These are phyloP conservation scores for Neonectria ditissima DNA, from an alignment of 2,329 filamentous ascomycete species.

Conservation along the genomic window DNA sequence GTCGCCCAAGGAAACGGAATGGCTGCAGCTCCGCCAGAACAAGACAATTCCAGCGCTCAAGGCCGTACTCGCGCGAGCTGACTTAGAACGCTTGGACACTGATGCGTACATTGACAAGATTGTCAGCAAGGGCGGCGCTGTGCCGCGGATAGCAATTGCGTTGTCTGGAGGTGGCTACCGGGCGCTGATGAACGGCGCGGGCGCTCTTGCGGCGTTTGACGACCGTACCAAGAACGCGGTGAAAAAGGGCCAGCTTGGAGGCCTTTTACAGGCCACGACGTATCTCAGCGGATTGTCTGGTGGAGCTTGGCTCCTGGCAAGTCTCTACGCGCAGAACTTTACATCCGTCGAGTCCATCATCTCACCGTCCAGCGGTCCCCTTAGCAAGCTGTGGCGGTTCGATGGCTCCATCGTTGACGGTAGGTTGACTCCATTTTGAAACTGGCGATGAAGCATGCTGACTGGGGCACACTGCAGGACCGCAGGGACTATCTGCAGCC, in stretches of 20 bases:
- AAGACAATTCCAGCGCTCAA: conserved; percentile 78
- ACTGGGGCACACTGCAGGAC: conserved; percentile 21
- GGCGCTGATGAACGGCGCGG: conserved; percentile 81
- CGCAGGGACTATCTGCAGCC: conserved; percentile 9
- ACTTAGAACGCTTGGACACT: conserved; percentile 78
- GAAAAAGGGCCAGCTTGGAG: conserved; percentile 64
- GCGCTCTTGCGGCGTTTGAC: conserved; percentile 80
- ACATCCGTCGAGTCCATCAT: conserved; percentile 66
- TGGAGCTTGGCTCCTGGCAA: conserved; percentile 81
- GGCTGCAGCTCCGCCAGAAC: conserved; percentile 75
- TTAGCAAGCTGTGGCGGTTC: conserved; percentile 38
- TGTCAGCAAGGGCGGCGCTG: conserved; percentile 70
- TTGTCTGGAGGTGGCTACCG: conserved; percentile 84
- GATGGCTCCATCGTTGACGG: conserved; percentile 46
- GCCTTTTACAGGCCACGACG: conserved; percentile 79
- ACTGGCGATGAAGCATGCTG: background rate
- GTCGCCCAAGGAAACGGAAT: conserved; percentile 52
- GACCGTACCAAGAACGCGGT: conserved; percentile 72
- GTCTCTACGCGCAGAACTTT: conserved; percentile 81
- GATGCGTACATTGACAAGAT: conserved; percentile 72
- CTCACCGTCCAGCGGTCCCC: conserved; percentile 9
- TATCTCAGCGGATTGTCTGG: conserved; percentile 81
- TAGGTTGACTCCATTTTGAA: conserved; percentile 8
- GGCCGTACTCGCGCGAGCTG: conserved; percentile 74
- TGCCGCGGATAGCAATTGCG: conserved; percentile 73